A percentile compares a stretch with the other conserved stretches of the same genome.
phyloP scores from a whole-genome alignment of 169 alveolate genomes.

The Ichthyophthirius multifiliis region DNA sequence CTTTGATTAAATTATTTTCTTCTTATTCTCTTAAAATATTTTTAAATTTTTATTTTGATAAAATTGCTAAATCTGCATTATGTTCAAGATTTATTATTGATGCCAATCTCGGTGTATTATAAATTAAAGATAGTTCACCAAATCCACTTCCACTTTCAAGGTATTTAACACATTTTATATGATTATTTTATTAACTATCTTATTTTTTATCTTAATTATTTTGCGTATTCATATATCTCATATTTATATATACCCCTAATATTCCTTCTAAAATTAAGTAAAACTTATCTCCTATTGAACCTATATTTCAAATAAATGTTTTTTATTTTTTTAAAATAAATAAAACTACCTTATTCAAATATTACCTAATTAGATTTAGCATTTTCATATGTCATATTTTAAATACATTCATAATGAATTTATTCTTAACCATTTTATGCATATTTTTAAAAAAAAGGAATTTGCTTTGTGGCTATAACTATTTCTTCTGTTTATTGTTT shows the following conservation, averaged over 20 bases:
- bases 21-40: not conserved
- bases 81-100: constrained; percentile 12
- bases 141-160: constrained; percentile 10
- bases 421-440: no score
- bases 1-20: not conserved
- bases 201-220: not conserved
- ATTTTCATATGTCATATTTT: no score
- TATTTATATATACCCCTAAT: not conserved
- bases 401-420: no score
- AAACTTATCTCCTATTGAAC: not conserved
- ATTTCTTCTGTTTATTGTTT: no score
- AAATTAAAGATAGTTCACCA: constrained; percentile 26
- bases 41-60: not conserved
- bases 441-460: no score
- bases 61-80: constrained; percentile 21
- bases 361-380: no score
- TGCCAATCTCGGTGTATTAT: constrained; percentile 32
- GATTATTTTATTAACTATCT: not conserved
- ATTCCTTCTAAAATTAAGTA: not conserved
- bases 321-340: no score
- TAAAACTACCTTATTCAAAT: no score
- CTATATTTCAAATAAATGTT: not conserved
- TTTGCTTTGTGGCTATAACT: no score
- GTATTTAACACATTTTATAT: not conserved
- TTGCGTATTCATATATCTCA: not conserved